Conservation (phyloP, 2,329 filamentous ascomycete species). For the Tolypocladium guangdongense region DNA sequence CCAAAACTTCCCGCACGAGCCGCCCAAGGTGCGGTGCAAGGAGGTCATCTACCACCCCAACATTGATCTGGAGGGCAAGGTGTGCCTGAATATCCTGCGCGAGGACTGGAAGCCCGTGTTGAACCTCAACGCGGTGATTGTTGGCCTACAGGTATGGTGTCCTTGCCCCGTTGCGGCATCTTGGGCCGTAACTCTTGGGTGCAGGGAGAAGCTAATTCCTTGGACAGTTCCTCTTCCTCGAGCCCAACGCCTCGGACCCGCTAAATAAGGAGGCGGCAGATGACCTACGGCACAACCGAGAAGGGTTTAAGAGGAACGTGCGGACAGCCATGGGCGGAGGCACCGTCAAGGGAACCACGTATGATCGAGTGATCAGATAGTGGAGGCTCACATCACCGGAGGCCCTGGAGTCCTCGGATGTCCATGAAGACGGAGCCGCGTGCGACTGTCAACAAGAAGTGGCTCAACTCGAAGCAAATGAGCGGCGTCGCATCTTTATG, state of each 20-base stretch:
- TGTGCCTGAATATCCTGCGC: conserved; percentile 91
- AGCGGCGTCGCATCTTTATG: background rate
- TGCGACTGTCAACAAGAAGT: background rate
- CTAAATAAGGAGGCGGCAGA: conserved; percentile 97
- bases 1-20: conserved; percentile 93
- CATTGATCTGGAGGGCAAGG: conserved; percentile 94
- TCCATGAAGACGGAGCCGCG: background rate
- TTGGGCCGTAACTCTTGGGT: background rate
- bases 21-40: conserved; percentile 91
- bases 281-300: conserved; percentile 74
- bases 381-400: background rate
- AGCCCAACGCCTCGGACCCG: conserved; percentile 95
- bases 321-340: conserved; percentile 74
- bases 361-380: conserved; percentile 68
- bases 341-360: conserved; percentile 57
- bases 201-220: background rate
- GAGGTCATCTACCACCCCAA: conserved; percentile 99
- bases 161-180: background rate
- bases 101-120: conserved; percentile 99
- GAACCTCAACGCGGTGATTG: conserved; percentile 92
- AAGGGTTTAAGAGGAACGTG: conserved; percentile 87
- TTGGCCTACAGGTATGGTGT: conserved; percentile 65
- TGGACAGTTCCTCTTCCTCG: conserved; percentile 81
- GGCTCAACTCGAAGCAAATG: background rate
- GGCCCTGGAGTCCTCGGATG: background rate